A percentile compares a stretch with the other conserved stretches of the same genome.
Evolutionary conservation across 176 grass and related monocot genomes (phyloP).

Genomic region (Oryza brachyantha): DNA sequence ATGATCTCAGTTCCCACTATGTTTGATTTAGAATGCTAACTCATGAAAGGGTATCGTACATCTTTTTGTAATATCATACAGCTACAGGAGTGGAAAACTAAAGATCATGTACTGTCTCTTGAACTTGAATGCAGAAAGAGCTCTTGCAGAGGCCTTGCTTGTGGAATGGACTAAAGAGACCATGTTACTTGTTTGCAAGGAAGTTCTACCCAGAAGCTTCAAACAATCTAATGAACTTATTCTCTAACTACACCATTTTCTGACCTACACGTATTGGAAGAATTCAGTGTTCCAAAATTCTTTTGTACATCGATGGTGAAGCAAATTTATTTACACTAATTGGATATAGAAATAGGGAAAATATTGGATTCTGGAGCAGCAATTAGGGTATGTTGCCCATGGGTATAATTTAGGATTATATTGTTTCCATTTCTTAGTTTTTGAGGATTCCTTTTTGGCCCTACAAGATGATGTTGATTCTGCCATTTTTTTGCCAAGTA

Average conservation of each 20-base stretch:
- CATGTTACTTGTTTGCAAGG: conserved; percentile 63
- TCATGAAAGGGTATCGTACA: not conserved
- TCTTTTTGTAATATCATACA: not conserved
- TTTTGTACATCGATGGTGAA: not conserved
- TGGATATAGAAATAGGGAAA: conserved; percentile 18
- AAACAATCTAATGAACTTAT: conserved; percentile 46
- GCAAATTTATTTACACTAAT: conserved; percentile 17
- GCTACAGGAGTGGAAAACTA: not conserved
- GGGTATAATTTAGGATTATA: not conserved
- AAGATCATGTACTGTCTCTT: not conserved
- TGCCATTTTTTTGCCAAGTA: not conserved
- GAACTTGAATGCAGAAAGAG: conserved; percentile 35
- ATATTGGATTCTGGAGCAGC: not conserved
- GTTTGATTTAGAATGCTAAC: not conserved
- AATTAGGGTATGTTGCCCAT: not conserved
- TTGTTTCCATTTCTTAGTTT: not conserved
- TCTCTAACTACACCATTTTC: conserved; percentile 59
- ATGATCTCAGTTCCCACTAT: no score
- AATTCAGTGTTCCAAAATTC: not conserved
- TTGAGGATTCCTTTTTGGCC: not conserved
- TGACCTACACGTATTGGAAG: conserved; percentile 22
- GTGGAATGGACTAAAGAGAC: conserved; percentile 60
- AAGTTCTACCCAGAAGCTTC: conserved; percentile 56
- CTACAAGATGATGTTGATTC: not conserved
- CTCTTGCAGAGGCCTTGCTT: conserved; percentile 40